Evolutionary conservation across 2,329 filamentous ascomycete species (phyloP), one percentile per base, ranked within the genome.

Genomic region (Fusarium circinatum): DNA sequence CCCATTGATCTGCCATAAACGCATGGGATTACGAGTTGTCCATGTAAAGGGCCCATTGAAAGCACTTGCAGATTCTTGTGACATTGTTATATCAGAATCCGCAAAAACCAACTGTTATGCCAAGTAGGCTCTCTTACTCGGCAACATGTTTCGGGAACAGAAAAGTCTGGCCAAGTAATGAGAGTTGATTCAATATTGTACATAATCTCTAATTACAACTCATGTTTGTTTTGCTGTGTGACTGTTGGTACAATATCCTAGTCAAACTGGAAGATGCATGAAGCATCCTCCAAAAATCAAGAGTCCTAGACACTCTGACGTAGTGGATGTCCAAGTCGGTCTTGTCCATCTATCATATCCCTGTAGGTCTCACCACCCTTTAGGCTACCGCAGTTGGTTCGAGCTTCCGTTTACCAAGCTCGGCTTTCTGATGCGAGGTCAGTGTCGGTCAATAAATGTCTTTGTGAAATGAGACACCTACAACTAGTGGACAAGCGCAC

Each of bases 391-490:
- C 48, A 20, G 30, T 51, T 51, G 22, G 17, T 10, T 26, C 13
- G 5, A 36, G 18, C n/a, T 26, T 24, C 48, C 8, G 8, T 6
- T 13, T 17, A 3, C 12, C 30, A 26, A 36, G 9, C 4, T 34
- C 26, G 11, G 17, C 30, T 24, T 8, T 52, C 48, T 34, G 2
- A 11, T 6, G 5, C 1, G 3, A 8, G 9, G n/a, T 34, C 4
- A 15, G n/a, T 3, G 2, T 24, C 3, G 13, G 6, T 20, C 4
- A 9, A 9, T 30, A 1, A 5, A 34, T 7, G 14, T 24, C 4
- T n/a, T 7, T 11, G 12, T 24, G 30, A 20, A 20, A 34, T 20
- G n/a, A 51, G 22, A 15, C 8, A 36, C 30, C 3, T 32, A 57
- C 39, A 3, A 28, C 18, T 8, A 58, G 11, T 28, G 30, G 28